Percentiles rank a stretch among this genome's conserved stretches.
These are phyloP conservation scores for Entophlyctis luteolus DNA, from an alignment of 192 early-diverging fungal genomes.

Conservation along the genomic window DNA sequence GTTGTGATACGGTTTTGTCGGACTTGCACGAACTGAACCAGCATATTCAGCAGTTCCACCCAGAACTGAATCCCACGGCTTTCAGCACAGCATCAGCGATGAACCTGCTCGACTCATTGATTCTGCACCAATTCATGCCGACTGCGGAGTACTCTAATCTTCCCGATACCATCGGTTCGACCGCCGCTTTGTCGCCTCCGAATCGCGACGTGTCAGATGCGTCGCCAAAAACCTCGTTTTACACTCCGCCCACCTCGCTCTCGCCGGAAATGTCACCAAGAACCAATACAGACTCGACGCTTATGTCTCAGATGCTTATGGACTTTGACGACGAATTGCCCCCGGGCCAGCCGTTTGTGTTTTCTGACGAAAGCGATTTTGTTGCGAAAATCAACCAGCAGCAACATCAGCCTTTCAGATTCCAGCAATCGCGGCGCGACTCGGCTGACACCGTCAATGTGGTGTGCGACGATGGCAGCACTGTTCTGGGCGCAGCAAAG, in stretches of 20 bases:
- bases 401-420: not conserved
- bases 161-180: not conserved
- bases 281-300: not conserved
- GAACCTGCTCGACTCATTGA: not conserved
- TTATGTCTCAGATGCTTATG: not conserved
- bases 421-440: not conserved
- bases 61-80: not conserved
- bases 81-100: not conserved
- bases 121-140: constrained; percentile 18
- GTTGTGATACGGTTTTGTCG: constrained; percentile 79
- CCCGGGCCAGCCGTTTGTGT: not conserved
- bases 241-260: constrained; percentile 16
- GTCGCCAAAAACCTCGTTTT: constrained; percentile 1
- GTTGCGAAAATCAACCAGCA: not conserved
- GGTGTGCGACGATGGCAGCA: no score
- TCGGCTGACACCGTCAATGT: constrained; percentile 13
- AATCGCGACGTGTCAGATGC: not conserved
- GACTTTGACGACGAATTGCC: not conserved
- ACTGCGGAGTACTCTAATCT: not conserved
- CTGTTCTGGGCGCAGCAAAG: not conserved
- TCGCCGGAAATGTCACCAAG: constrained; percentile 21
- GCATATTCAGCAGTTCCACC: constrained; percentile 84
- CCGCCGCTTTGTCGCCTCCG: not conserved
- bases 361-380: not conserved
- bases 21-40: constrained; percentile 86